phyloP scores from a whole-genome alignment of 495 filamentous ascomycete species.

The Pyronema domesticum region DNA sequence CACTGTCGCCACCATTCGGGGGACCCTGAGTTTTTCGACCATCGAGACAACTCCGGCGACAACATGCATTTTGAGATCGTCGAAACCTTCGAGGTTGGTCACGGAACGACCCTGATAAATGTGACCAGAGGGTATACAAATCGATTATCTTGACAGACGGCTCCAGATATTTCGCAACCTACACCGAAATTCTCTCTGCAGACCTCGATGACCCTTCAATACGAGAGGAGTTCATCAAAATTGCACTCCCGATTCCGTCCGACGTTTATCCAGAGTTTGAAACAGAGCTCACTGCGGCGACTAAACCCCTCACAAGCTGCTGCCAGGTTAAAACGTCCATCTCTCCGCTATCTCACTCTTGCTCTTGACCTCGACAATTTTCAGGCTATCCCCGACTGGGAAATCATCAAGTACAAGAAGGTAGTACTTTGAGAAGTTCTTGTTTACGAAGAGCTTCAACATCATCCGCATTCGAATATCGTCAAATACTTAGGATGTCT shows the following conservation, averaged over 20 bases:
- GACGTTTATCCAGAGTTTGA: background rate
- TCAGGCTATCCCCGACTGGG: no score
- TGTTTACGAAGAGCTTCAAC: background rate
- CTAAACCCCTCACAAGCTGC: background rate
- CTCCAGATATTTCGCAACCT: conserved; percentile 2
- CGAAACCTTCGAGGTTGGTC: background rate
- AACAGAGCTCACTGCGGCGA: conserved; percentile 1
- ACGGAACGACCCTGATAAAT: background rate
- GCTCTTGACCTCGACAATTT: background rate
- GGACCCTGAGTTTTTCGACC: no score
- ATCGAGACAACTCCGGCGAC: no score
- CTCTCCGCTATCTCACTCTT: background rate
- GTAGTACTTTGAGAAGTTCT: background rate
- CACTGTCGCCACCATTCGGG: no score
- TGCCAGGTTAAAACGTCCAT: conserved; percentile 2
- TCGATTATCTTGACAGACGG: background rate
- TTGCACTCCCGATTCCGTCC: background rate
- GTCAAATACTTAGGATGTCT: background rate
- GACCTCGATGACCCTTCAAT: background rate
- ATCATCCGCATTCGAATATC: background rate
- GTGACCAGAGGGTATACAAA: background rate
- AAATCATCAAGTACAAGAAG: no score
- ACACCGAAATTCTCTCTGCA: background rate
- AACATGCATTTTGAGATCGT: background rate
- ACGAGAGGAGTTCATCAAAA: background rate